Evolutionary conservation across 2,329 filamentous ascomycete species (phyloP), one percentile per base, ranked within the genome.

Genomic region (Parastagonospora avenae): DNA sequence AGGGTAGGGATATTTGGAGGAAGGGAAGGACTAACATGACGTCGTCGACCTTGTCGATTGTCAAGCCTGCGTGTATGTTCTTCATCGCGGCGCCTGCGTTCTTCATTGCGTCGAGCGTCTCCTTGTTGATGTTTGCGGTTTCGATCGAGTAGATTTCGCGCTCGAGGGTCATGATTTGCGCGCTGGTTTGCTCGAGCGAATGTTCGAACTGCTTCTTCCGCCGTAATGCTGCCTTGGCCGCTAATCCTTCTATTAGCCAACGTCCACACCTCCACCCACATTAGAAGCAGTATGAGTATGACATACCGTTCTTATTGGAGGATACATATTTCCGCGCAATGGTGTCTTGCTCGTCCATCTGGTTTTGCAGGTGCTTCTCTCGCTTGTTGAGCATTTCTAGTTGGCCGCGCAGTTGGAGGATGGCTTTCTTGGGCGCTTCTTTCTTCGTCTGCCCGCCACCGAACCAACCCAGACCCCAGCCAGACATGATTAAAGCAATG

Each of bases 361-460:
- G 92, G 57, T 84, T 89, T 76, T 94, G 89, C 55, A 97, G 78
- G 72, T 97, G 91, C 75, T 85, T 90, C 81, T 97, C 92, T 54
- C 93, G 85, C 83, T 99, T 99, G 79, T 95, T 91, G 71, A 99
- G 83, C 92, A 97, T 97, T 66, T 97, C 93, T 38, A 97, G 83
- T 79, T 97, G 93, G 69, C 88, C 84, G 64, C 94, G 86, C 70
- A 99, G 80, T 54, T 85, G 85, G 50, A 99, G 82, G 68, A 99
- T 99, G 63, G 94, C 94, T 80, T 96, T 94, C 84, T 99, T 99
- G 50, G 94, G 91, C 54, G 86, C 89, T 79, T 97, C 91, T 80
- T 95, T 96, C 79, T 88, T 87, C 82, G 91, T 91, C 67, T 85
- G 84, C 62, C 84, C 85, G 69, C 91, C 91, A 77, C 93, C 92